These are phyloP conservation scores for Aspergillus melleus DNA, from an alignment of 2,329 filamentous ascomycete genomes.

Conservation along the genomic window DNA sequence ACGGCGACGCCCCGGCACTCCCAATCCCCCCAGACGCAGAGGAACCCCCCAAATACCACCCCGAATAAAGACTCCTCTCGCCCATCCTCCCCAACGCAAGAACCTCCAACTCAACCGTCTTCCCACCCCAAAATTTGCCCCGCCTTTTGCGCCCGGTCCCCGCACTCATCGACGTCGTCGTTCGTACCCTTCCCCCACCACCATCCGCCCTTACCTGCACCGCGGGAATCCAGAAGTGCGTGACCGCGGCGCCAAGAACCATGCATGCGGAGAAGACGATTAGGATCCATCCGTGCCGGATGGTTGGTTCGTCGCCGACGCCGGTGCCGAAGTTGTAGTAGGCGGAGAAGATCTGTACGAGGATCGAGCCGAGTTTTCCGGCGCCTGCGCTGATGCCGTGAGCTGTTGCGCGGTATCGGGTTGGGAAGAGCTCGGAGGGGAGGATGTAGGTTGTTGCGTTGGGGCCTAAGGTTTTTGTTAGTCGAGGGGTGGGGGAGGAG, in stretches of 20 bases:
- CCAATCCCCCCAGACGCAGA: not conserved
- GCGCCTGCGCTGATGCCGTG: slow-evolving; percentile 56
- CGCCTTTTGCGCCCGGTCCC: slow-evolving; percentile 22
- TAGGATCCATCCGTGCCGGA: slow-evolving; percentile 41
- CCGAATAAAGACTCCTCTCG: slow-evolving; percentile 36
- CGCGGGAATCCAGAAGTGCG: slow-evolving; percentile 44
- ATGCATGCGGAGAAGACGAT: slow-evolving; percentile 45
- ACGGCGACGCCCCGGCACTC: not conserved
- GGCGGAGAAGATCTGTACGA: slow-evolving; percentile 42
- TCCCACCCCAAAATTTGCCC: slow-evolving; percentile 35
- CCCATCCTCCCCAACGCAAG: slow-evolving; percentile 40
- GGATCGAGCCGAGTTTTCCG: slow-evolving; percentile 54
- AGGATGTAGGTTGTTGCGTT: slow-evolving; percentile 49
- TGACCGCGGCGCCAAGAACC: slow-evolving; percentile 42
- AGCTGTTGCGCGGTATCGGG: slow-evolving; percentile 54
- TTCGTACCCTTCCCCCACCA: too few relatives aligned
- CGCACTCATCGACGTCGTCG: too few relatives aligned
- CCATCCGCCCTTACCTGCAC: slow-evolving; percentile 18
- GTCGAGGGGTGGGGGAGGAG: slow-evolving; percentile 1
- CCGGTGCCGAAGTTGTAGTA: slow-evolving; percentile 42
- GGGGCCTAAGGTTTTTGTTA: slow-evolving; percentile 26
- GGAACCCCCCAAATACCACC: slow-evolving; percentile 1
- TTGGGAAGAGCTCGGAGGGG: slow-evolving; percentile 59
- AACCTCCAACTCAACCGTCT: slow-evolving; percentile 40
- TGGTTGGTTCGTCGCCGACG: slow-evolving; percentile 31